Evolutionary conservation across 345 rosid species (phyloP), one percentile per base, ranked within the genome.

Genomic region (Excoecaria agallocha): DNA sequence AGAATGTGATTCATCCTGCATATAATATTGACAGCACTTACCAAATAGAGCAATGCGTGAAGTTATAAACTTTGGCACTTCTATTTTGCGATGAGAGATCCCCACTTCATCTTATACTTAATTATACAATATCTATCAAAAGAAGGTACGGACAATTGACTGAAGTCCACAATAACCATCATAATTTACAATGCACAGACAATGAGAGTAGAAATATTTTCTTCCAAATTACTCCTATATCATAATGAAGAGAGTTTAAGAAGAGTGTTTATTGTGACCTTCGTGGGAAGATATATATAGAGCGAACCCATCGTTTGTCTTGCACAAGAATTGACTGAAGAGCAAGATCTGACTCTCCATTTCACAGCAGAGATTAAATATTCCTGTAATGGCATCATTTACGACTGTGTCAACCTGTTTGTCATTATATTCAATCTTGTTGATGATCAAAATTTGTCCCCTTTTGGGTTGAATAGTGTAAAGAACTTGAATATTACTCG

Each of bases 401-500:
- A 19, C 22, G 5, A 16, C 8, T 22, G 48, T 12, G 43, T 65
- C 17, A 19, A 41, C 22, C 38, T 43, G 16, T 3, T 22, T 46
- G 13, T 22, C 30, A 65, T 65, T 17, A 8, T 45, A 3, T 50
- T 35, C 57, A 41, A 64, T 41, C 68, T 43, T 68, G 43, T 5
- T 67, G 10, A 25, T 68, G 8, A n/a, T 20, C 39, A 68, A 68
- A 49, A 50, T 50, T 68, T 68, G 58, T 11, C n/a, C 25, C 25
- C 19, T 24, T 30, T 12, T 24, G 12, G 45, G 12, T 24, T 4
- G 39, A 22, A 24, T 1, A 20, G 20, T 38, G 5, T 15, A 5
- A 37, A 48, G 43, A 69, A 25, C 2, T 51, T 50, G 17, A 65
- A 25, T 62, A 74, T 64, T 77, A 83, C 7, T 83, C 65, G 65